These are phyloP conservation scores for Cercospora nicotianae DNA, from an alignment of 2,329 filamentous ascomycete species.

Conservation along the genomic window DNA sequence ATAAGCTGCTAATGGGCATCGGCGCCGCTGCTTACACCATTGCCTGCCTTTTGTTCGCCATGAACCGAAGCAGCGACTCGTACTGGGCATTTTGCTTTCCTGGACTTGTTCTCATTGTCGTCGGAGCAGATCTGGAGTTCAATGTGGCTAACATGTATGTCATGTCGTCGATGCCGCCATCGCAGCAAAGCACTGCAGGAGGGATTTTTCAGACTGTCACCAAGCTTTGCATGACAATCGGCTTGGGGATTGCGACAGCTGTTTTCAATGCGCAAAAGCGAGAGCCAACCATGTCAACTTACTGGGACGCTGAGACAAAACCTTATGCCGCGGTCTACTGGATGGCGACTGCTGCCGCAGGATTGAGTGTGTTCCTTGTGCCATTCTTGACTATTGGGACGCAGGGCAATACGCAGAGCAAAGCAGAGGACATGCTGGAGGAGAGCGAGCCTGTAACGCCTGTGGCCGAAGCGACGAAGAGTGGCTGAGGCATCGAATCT, in stretches of 20 bases:
- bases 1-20: constrained; percentile 61
- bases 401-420: constrained; percentile 47
- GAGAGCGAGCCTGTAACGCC: not conserved
- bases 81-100: constrained; percentile 70
- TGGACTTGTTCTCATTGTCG: constrained; percentile 59
- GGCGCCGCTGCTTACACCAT: constrained; percentile 49
- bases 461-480: not conserved
- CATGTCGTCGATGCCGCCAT: constrained; percentile 61
- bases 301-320: constrained; percentile 48
- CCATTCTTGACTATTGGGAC: constrained; percentile 57
- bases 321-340: constrained; percentile 56
- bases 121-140: constrained; percentile 69
- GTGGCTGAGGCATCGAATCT: not conserved
- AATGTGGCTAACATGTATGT: constrained; percentile 74
- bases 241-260: constrained; percentile 63
- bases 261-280: constrained; percentile 53
- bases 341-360: constrained; percentile 50
- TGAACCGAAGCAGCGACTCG: constrained; percentile 55
- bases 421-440: not conserved
- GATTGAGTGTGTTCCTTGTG: constrained; percentile 48
- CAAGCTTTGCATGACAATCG: constrained; percentile 59
- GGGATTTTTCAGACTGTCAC: constrained; percentile 68
- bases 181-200: constrained; percentile 66
- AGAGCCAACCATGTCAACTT: constrained; percentile 38
- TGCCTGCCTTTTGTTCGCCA: constrained; percentile 56